Conservation (phyloP, 2,329 filamentous ascomycete genomes). For the Stromatinia cepivora region DNA sequence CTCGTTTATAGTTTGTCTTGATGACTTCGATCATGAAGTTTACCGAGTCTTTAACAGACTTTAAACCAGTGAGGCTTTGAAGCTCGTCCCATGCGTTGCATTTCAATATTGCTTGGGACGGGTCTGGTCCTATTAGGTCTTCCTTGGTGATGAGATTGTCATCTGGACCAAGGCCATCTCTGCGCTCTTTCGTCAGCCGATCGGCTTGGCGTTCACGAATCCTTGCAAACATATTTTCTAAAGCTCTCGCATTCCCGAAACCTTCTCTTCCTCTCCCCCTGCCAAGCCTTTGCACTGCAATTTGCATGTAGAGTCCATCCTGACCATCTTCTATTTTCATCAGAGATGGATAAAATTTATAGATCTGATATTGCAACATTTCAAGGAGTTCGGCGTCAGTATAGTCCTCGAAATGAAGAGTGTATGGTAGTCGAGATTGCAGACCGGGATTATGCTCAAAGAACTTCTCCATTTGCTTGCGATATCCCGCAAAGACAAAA, state of each 20-base stretch:
- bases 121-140: slow-evolving; percentile 72
- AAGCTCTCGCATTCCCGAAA: slow-evolving; percentile 70
- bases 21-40: slow-evolving; percentile 60
- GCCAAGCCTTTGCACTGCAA: slow-evolving; percentile 62
- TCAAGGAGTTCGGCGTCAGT: slow-evolving; percentile 60
- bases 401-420: slow-evolving; percentile 70
- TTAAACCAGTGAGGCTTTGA: slow-evolving; percentile 58
- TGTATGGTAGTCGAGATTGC: slow-evolving; percentile 65
- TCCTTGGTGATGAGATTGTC: slow-evolving; percentile 62
- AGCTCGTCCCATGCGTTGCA: slow-evolving; percentile 60
- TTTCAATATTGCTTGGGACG: slow-evolving; percentile 51
- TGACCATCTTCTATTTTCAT: slow-evolving; percentile 63
- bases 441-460: slow-evolving; percentile 74
- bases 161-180: slow-evolving; percentile 46
- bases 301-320: slow-evolving; percentile 62
- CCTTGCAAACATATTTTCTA: slow-evolving; percentile 60
- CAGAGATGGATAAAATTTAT: slow-evolving; percentile 51
- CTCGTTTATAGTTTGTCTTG: slow-evolving; percentile 63
- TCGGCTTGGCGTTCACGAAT: slow-evolving; percentile 60
- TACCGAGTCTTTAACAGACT: slow-evolving; percentile 62
- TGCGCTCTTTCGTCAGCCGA: slow-evolving; percentile 53
- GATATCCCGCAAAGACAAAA: slow-evolving; percentile 73
- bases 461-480: slow-evolving; percentile 73
- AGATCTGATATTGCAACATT: slow-evolving; percentile 59
- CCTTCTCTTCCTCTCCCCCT: slow-evolving; percentile 62